A percentile compares a stretch with the other conserved stretches of the same genome.
Conservation (phyloP, 1,284 basidiomycete genomes). For the Salmacisia buchloeana region DNA sequence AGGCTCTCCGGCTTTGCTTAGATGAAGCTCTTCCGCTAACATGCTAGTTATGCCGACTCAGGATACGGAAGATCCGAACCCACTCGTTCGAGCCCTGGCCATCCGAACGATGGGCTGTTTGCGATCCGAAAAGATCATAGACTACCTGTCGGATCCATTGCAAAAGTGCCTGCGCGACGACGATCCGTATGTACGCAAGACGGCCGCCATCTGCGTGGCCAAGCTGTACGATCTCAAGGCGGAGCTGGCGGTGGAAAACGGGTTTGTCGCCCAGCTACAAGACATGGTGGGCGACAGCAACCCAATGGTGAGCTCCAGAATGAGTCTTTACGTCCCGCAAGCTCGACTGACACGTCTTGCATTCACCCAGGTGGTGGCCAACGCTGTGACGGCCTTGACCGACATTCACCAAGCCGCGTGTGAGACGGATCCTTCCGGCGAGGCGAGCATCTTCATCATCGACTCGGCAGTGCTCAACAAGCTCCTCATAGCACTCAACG, state of each 20-base stretch:
- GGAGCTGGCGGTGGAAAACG: slow-evolving; percentile 87
- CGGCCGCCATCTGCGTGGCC: slow-evolving; percentile 86
- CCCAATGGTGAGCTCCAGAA: slow-evolving; percentile 66
- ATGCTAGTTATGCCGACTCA: slow-evolving; percentile 51
- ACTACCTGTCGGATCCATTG: slow-evolving; percentile 90
- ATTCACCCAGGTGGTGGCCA: slow-evolving; percentile 67
- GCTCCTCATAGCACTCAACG: slow-evolving; percentile 88
- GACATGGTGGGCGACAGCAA: slow-evolving; percentile 87
- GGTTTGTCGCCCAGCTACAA: slow-evolving; percentile 80
- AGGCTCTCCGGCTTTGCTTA: background rate
- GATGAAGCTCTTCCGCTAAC: background rate
- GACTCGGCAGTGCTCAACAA: slow-evolving; percentile 77
- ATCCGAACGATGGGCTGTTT: slow-evolving; percentile 97
- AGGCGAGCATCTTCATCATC: slow-evolving; percentile 69
- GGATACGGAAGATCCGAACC: slow-evolving; percentile 92
- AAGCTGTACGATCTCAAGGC: slow-evolving; percentile 97
- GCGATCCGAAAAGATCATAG: slow-evolving; percentile 96
- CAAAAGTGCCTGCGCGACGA: slow-evolving; percentile 86
- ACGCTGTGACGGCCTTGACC: slow-evolving; percentile 83
- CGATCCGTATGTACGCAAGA: slow-evolving; percentile 96
- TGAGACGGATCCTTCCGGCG: slow-evolving; percentile 25
- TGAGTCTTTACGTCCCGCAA: background rate
- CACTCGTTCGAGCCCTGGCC: slow-evolving; percentile 87
- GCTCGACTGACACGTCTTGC: background rate
- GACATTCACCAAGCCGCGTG: slow-evolving; percentile 70